Base-by-base conservation (phyloP, 306 rosid genomes). In the Spatholobus suberectus region DNA sequence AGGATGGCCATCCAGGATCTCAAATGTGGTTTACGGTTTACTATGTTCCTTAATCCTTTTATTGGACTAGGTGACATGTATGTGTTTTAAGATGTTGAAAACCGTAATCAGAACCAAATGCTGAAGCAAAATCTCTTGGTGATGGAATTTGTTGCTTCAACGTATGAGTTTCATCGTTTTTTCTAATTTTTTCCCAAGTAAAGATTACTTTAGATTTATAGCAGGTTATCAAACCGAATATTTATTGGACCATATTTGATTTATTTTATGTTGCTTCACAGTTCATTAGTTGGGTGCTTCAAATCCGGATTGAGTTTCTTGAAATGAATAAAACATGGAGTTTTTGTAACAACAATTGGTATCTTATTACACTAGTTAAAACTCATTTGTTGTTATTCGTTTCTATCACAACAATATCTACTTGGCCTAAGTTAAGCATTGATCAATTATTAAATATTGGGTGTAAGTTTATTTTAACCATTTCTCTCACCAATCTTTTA, bases 11-110 rank as follows among this genome's bases (percentile, higher is more conserved):
- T 24, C 15, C 23, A 37, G 49, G 12, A 57, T 76, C 72, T 44
- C 66, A 32, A 37, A 44, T 43, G 29, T 23, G 44, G 66, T 32
- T 67, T 83, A 66, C 51, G 18, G 70, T 67, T 82, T 82, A 57
- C 35, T 51, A 14, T 67, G 20, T 51, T 52, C 18, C 11, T 23
- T 20, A 35, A 27, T 66, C 49, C 15, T 62, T 70, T 13, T 40
- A 21, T 21, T 44, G 3, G 10, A 44, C 24, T 20, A 9, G 58
- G 5, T 63, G 3, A 20, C 17, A 49, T 38, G 7, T 40, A 2
- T 32, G 35, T 59, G 78, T 54, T 23, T 35, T 37, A 27, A 46
- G 79, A 81, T 47, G 29, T 51, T 13, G 57, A 17, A 17, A 15
- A 17, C 20, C 8, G n/a, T 6, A 49, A 47, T 47, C 54, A 4